Conservation (phyloP, 1,284 basidiomycete genomes). For the Heterobasidion parviporum region DNA sequence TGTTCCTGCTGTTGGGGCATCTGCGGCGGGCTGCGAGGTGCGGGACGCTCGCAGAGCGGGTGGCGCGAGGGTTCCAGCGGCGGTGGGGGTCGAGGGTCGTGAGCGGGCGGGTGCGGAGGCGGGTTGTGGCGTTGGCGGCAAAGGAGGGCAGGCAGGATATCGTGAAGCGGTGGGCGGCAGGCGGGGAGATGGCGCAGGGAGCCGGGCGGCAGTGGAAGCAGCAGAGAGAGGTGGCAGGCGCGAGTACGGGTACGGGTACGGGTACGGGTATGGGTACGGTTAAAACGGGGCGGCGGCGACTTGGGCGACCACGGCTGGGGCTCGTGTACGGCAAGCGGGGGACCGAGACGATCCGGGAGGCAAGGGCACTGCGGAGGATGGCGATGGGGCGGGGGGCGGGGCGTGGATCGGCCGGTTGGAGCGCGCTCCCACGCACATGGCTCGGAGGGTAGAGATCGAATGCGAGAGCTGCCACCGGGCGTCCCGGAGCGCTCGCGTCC, state of each 20-base stretch:
- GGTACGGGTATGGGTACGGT: neutral
- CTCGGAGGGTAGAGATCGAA: neutral
- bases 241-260: neutral
- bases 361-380: no score
- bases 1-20: slow-evolving; percentile 48
- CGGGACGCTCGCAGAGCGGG: slow-evolving; percentile 41
- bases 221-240: neutral
- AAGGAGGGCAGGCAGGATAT: slow-evolving; percentile 54
- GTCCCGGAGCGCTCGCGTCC: neutral
- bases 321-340: no score
- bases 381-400: no score
- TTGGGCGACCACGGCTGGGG: neutral
- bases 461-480: neutral
- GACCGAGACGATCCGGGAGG: no score
- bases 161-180: slow-evolving; percentile 27
- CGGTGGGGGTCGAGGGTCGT: slow-evolving; percentile 48
- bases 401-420: no score
- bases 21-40: slow-evolving; percentile 37
- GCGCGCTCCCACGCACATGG: no score
- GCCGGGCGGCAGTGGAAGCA: slow-evolving; percentile 14
- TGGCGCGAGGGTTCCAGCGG: slow-evolving; percentile 34
- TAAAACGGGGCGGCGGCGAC: neutral
- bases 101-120: slow-evolving; percentile 49
- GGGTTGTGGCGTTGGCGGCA: slow-evolving; percentile 45
- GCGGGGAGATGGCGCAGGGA: slow-evolving; percentile 18